phyloP scores from a whole-genome alignment of 1,284 basidiomycete genomes.

The Sphagnurus paluster region DNA sequence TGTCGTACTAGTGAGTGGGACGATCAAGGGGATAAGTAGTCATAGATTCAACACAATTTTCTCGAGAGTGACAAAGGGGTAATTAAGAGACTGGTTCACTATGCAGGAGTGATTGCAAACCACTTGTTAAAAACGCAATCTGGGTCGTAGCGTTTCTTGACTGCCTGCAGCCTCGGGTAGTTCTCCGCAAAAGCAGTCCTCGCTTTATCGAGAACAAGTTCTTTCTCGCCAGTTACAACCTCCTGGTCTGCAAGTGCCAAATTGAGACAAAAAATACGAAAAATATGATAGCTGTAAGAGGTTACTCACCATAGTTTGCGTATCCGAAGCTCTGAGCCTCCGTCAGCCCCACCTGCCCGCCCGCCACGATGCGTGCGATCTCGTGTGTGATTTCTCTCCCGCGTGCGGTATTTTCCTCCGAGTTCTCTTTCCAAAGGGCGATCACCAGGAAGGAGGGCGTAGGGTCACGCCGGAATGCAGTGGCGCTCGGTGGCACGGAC shows the following conservation, averaged over 20 bases:
- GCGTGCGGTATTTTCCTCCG: constrained; percentile 10
- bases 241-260: neutral
- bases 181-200: constrained; percentile 42
- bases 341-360: constrained; percentile 24
- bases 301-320: constrained; percentile 35
- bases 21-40: no score
- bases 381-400: constrained; percentile 24
- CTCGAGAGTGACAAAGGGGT: no score
- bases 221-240: neutral
- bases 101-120: constrained; percentile 39
- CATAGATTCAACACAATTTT: no score
- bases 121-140: constrained; percentile 52
- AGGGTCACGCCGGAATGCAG: constrained; percentile 40
- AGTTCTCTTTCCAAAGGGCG: constrained; percentile 35
- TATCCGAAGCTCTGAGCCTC: constrained; percentile 31
- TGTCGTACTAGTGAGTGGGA: no score
- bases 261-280: neutral
- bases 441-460: constrained; percentile 29
- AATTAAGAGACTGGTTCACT: no score
- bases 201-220: no score
- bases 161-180: constrained; percentile 50
- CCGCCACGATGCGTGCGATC: constrained; percentile 27
- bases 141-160: no score
- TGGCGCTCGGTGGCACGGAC: constrained; percentile 36
- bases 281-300: neutral